Percentiles rank a stretch among this genome's conserved stretches.
Evolutionary conservation across 768 basidiomycete species (phyloP).

Genomic region (Amanita rubescens): DNA sequence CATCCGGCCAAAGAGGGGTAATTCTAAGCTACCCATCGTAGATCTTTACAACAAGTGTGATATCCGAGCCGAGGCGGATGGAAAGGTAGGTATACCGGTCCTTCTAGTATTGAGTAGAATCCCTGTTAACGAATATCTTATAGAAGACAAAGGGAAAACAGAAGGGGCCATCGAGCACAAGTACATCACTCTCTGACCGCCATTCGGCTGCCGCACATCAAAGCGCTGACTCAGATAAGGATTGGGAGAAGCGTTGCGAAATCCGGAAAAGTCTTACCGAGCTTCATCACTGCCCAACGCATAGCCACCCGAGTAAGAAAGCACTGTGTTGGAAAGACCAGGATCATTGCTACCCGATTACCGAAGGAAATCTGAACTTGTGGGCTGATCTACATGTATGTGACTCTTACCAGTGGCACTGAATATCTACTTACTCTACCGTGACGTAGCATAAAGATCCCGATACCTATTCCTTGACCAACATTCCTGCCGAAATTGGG

Average conservation of each 20-base stretch:
- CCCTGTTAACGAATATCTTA: background rate
- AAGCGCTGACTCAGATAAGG: background rate
- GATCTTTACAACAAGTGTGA: background rate
- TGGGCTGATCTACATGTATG: slow-evolving; percentile 7
- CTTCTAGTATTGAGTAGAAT: background rate
- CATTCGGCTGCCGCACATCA: background rate
- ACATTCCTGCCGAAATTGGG: background rate
- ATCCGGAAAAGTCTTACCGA: slow-evolving; percentile 1
- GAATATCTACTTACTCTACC: background rate
- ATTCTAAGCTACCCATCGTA: background rate
- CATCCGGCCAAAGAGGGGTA: background rate
- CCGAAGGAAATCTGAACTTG: slow-evolving; percentile 5
- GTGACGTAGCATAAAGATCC: slow-evolving; percentile 2
- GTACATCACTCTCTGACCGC: background rate
- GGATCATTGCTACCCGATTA: slow-evolving; percentile 6
- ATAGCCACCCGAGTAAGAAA: slow-evolving; percentile 1
- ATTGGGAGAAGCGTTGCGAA: background rate
- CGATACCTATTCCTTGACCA: background rate
- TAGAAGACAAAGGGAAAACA: background rate
- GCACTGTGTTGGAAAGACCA: slow-evolving; percentile 4
- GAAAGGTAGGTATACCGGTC: slow-evolving; percentile 3
- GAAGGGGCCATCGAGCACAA: background rate
- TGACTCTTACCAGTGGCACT: background rate
- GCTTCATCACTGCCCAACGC: slow-evolving; percentile 1
- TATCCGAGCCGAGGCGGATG: background rate